Base-by-base conservation (phyloP, 345 rosid species). In the Fremontodendron californicum region DNA sequence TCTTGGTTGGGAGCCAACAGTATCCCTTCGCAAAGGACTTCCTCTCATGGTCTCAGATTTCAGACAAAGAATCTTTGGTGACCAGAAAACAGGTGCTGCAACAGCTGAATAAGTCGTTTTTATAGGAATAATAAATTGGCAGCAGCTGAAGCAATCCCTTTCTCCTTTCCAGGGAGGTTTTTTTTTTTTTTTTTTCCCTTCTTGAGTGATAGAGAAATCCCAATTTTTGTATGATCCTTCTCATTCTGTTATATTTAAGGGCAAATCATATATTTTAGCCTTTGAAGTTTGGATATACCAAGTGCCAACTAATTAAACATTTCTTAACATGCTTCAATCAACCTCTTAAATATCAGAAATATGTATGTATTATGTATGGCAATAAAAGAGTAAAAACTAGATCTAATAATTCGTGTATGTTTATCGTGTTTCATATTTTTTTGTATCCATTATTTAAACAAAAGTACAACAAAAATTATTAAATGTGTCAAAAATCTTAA, bases 11-110 rank as follows among this genome's bases (percentile, higher is more conserved):
- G 90, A 89, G 77, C 97, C 97, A 6, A 88, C 77, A 5, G 86
- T 92, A 35, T 80, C 93, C 4, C 97, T 92, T 45, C 92, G 89
- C 43, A 81, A 89, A 55, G 97, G 97, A 12, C 91, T 92, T 12
- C 95, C 97, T 46, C 88, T 85, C 46, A 92, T 92, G 97, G 93
- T 90, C 27, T 73, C 88, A 0, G 93, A 92, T 69, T 92, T 92
- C 84, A 88, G 91, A 49, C 88, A 87, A 74, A 92, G 97, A 42
- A 86, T 90, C 57, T 90, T 92, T 31, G 93, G 90, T 25, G 90
- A 89, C 79, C 88, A 77, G 33, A 83, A 71, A 70, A 85, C 82
- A 51, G 83, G 63, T 18, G 29, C 15, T 16, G 11, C 61, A n/a
- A 35, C 64, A 18, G 19, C 77, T 37, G 65, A 61, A 61, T 61